phyloP scores from a whole-genome alignment of 2,329 filamentous ascomycete genomes.

The Trichophyton equinum region DNA sequence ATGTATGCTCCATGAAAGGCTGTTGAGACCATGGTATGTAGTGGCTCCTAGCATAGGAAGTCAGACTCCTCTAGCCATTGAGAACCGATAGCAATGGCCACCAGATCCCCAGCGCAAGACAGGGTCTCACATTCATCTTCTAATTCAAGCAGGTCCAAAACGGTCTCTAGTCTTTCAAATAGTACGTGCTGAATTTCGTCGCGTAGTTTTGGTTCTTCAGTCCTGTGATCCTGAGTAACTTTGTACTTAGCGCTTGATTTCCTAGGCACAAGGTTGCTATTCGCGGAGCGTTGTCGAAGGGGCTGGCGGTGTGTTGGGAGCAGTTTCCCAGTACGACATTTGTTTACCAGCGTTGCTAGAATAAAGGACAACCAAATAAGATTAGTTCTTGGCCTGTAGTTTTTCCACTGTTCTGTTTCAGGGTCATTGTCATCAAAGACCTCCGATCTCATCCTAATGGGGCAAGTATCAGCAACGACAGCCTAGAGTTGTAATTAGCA shows the following conservation, averaged over 20 bases:
- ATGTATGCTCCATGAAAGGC: not conserved
- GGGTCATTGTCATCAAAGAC: slow-evolving; percentile 32
- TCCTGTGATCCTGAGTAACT: slow-evolving; percentile 7
- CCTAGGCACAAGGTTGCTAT: slow-evolving; percentile 11
- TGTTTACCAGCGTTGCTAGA: slow-evolving; percentile 42
- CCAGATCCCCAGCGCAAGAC: slow-evolving; percentile 32
- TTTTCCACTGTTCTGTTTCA: slow-evolving; percentile 36
- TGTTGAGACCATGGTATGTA: not conserved
- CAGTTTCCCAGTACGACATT: slow-evolving; percentile 18
- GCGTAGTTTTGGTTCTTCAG: not conserved
- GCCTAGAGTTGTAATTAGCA: not conserved
- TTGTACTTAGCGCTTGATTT: not conserved
- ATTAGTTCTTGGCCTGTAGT: slow-evolving; percentile 49
- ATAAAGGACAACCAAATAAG: slow-evolving; percentile 52
- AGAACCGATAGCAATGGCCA: slow-evolving; percentile 33
- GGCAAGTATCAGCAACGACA: slow-evolving; percentile 1
- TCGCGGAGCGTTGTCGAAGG: slow-evolving; percentile 24
- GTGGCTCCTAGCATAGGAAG: slow-evolving; percentile 21
- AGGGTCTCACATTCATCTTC: slow-evolving; percentile 30
- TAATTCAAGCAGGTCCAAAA: slow-evolving; percentile 27
- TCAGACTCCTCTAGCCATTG: slow-evolving; percentile 30
- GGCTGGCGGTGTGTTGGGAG: slow-evolving; percentile 17
- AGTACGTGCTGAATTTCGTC: slow-evolving; percentile 19
- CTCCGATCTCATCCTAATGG: slow-evolving; percentile 27
- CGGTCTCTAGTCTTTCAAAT: slow-evolving; percentile 21